These are phyloP conservation scores for Clitopilus passeckerianus DNA, from an alignment of 768 basidiomycete species.

Conservation along the genomic window DNA sequence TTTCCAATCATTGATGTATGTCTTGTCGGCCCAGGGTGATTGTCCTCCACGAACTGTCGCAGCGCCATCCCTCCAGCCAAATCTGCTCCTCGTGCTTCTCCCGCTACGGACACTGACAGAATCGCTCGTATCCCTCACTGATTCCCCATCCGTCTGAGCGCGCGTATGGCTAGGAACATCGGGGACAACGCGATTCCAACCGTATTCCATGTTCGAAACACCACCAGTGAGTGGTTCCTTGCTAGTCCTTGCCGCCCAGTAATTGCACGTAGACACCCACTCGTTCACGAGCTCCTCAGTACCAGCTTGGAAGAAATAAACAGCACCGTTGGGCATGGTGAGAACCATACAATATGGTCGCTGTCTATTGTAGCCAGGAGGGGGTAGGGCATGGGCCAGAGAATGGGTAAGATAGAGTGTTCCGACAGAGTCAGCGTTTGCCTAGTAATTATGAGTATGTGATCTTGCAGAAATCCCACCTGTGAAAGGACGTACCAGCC, in stretches of 20 bases:
- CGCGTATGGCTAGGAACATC: constrained; percentile 47
- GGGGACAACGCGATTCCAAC: constrained; percentile 76
- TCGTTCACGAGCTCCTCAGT: constrained; percentile 98
- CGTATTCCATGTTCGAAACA: constrained; percentile 99
- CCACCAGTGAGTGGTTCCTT: constrained; percentile 95
- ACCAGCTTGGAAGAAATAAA: constrained; percentile 98
- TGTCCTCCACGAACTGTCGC: constrained; percentile 59
- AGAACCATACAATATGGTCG: constrained; percentile 95
- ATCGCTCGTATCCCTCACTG: constrained; percentile 36
- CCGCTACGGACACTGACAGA: constrained; percentile 66
- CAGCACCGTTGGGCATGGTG: constrained; percentile 80
- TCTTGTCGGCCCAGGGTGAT: constrained; percentile 76
- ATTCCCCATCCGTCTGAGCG: constrained; percentile 55
- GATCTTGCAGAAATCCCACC: not conserved
- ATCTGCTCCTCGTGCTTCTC: constrained; percentile 64
- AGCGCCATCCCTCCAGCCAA: constrained; percentile 63
- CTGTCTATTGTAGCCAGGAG: constrained; percentile 87
- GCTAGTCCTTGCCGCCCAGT: constrained; percentile 95
- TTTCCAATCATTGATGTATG: constrained; percentile 91
- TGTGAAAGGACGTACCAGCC: constrained; percentile 68
- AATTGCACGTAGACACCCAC: constrained; percentile 99
- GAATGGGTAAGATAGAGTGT: constrained; percentile 82
- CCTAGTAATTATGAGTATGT: constrained; percentile 35
- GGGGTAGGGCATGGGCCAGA: constrained; percentile 79
- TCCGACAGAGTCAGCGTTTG: constrained; percentile 85